Conservation (phyloP, 805 yeast species). For the Starmerella floricola region DNA sequence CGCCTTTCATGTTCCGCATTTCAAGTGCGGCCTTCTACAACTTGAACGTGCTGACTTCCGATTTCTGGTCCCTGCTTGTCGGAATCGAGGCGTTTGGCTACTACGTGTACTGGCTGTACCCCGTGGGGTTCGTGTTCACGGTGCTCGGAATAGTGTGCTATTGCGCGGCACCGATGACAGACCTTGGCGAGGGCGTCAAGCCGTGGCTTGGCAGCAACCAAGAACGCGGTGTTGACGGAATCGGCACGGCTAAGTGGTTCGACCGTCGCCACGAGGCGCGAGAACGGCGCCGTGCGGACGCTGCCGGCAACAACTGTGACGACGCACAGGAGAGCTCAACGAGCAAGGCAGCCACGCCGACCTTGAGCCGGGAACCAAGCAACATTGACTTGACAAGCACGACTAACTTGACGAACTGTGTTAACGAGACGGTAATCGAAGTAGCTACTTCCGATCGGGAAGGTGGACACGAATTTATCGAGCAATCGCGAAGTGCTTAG, state of each 20-base stretch:
- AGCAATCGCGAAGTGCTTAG: too few relatives aligned
- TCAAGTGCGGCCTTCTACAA: slow-evolving; percentile 39
- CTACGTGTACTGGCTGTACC: slow-evolving; percentile 36
- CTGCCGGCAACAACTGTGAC: neutral
- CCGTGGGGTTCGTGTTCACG: slow-evolving; percentile 36
- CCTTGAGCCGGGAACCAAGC: too few relatives aligned
- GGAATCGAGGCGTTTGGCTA: slow-evolving; percentile 37
- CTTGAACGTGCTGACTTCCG: slow-evolving; percentile 34
- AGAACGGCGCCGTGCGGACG: neutral
- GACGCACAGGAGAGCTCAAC: too few relatives aligned
- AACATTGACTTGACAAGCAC: too few relatives aligned
- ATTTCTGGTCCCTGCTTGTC: slow-evolving; percentile 36
- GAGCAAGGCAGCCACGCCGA: too few relatives aligned
- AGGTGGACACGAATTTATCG: too few relatives aligned
- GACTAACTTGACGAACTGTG: too few relatives aligned
- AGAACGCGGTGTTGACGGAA: slow-evolving; percentile 27
- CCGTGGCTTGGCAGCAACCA: slow-evolving; percentile 34
- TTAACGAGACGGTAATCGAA: too few relatives aligned
- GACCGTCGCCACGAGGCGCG: neutral
- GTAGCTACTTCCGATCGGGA: too few relatives aligned
- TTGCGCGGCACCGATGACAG: slow-evolving; percentile 30
- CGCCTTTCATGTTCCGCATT: slow-evolving; percentile 36
- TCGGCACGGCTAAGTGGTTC: slow-evolving; percentile 26
- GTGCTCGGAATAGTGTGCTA: slow-evolving; percentile 34
- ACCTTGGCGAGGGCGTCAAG: slow-evolving; percentile 32